Conservation (phyloP, 2,329 filamentous ascomycete genomes). For the Endothia cerciana region DNA sequence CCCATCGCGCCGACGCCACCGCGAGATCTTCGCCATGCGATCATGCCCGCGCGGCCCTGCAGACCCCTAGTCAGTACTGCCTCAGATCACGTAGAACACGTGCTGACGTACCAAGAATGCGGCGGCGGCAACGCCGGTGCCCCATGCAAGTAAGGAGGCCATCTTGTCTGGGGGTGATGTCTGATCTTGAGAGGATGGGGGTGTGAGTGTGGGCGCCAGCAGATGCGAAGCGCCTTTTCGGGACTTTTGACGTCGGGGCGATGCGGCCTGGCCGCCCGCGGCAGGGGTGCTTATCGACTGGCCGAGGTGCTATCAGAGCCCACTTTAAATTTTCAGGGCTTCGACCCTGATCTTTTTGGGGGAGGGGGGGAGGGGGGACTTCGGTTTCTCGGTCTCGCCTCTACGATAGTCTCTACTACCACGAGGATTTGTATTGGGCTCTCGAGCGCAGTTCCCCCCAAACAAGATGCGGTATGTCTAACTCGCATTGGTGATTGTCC, state of each 20-base stretch:
- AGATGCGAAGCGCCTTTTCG: constrained; percentile 22
- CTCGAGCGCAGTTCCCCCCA: constrained; percentile 18
- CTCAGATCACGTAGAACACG: neutral
- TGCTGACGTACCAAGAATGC: constrained; percentile 60
- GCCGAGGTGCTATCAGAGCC: neutral
- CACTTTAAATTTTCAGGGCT: constrained; percentile 20
- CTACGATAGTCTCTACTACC: neutral
- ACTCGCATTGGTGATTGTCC: neutral
- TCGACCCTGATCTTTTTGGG: constrained; percentile 11
- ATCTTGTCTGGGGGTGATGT: constrained; percentile 43
- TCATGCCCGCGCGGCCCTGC: constrained; percentile 88
- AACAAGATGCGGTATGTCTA: constrained; percentile 38
- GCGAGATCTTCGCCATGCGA: constrained; percentile 83
- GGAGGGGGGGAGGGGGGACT: neutral
- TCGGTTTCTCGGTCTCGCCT: neutral
- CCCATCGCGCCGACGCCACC: constrained; percentile 80
- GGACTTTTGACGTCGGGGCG: constrained; percentile 15
- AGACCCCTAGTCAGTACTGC: constrained; percentile 1
- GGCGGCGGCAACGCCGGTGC: constrained; percentile 64
- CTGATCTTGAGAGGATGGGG: constrained; percentile 22
- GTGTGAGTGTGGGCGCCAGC: neutral
- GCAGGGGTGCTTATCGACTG: constrained; percentile 17
- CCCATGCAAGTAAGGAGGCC: constrained; percentile 63
- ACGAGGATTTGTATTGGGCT: constrained; percentile 16
- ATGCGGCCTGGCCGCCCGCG: constrained; percentile 2